Base-by-base conservation (phyloP, 2,329 filamentous ascomycete species). In the Cladobotryum protrusum region DNA sequence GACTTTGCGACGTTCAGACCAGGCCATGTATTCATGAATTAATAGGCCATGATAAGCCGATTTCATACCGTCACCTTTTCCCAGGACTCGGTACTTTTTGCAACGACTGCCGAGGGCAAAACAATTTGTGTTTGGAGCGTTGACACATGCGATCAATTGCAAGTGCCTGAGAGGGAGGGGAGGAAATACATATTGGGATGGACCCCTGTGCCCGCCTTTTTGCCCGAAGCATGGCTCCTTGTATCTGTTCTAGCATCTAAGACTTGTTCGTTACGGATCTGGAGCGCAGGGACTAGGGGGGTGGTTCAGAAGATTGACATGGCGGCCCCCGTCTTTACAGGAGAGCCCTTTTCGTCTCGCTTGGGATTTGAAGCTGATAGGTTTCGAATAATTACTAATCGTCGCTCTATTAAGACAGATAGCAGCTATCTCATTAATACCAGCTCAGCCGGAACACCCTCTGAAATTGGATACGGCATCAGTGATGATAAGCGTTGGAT, bases 1-100 rank as follows among this genome's bases (percentile, higher is more conserved):
- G 20, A 4, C 33, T 55, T n/a, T 53, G 53, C 50, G 20, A 48
- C 13, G 20, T 20, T 9, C 7, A 18, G 14, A 19, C 14, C 2
- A 19, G 36, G 4, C 5, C 20, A 14, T 43, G 18, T 19, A 43
- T 43, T 24, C 5, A 14, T 4, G 41, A 43, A 43, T n/a, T 43
- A 6, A 1, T n/a, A 9, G 15, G 3, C 14, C 17, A 20, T 29
- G 41, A 13, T 4, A 13, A 5, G n/a, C n/a, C n/a, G n/a, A n/a
- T n/a, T n/a, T n/a, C n/a, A n/a, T n/a, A n/a, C n/a, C n/a, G n/a
- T n/a, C n/a, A n/a, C n/a, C 13, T 43, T 43, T 20, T 43, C 41
- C 4, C 20, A 43, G 14, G 41, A 43, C 17, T 43, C 41, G 12
- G 17, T 19, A 24, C 41, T 24, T n/a, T 9, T 43, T n/a, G 19